Evolutionary conservation across 2,329 filamentous ascomycete genomes (phyloP).

Genomic region (Stemphylium beticola): DNA sequence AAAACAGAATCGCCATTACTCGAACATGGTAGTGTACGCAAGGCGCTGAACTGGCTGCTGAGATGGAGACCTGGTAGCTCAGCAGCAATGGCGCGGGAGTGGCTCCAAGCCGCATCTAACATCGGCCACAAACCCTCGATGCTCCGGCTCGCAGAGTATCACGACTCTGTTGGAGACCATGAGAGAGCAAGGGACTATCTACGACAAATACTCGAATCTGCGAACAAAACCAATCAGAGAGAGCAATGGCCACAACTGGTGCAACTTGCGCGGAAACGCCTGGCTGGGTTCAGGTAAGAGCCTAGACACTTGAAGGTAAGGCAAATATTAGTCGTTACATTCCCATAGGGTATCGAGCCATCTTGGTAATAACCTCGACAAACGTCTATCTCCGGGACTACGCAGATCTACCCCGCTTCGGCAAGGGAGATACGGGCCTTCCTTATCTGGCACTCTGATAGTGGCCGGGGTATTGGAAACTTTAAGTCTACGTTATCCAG

Average conservation of each 20-base stretch:
- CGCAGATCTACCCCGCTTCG: conserved; percentile 22
- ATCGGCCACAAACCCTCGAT: conserved; percentile 39
- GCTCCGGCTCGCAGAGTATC: conserved; percentile 32
- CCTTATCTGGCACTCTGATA: conserved; percentile 19
- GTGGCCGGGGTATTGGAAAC: not conserved
- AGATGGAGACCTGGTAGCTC: conserved; percentile 24
- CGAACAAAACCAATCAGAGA: conserved; percentile 13
- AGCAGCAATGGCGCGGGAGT: conserved; percentile 34
- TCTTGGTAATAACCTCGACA: conserved; percentile 11
- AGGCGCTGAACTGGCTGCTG: conserved; percentile 34
- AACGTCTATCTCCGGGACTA: conserved; percentile 20
- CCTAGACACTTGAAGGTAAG: not conserved
- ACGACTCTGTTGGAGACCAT: conserved; percentile 18
- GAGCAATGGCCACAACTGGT: conserved; percentile 40
- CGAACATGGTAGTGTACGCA: conserved; percentile 15
- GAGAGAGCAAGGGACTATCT: conserved; percentile 23
- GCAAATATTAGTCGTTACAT: not conserved
- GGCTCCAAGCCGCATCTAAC: conserved; percentile 37
- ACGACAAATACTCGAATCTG: conserved; percentile 22
- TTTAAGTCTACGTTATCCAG: not conserved
- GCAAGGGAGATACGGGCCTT: conserved; percentile 15
- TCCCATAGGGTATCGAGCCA: not conserved
- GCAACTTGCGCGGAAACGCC: conserved; percentile 28
- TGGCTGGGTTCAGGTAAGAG: conserved; percentile 16
- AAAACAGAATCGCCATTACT: conserved; percentile 13